These are phyloP conservation scores for Globisporangium yorkense DNA, from an alignment of 352 stramenopile species.

Conservation along the genomic window DNA sequence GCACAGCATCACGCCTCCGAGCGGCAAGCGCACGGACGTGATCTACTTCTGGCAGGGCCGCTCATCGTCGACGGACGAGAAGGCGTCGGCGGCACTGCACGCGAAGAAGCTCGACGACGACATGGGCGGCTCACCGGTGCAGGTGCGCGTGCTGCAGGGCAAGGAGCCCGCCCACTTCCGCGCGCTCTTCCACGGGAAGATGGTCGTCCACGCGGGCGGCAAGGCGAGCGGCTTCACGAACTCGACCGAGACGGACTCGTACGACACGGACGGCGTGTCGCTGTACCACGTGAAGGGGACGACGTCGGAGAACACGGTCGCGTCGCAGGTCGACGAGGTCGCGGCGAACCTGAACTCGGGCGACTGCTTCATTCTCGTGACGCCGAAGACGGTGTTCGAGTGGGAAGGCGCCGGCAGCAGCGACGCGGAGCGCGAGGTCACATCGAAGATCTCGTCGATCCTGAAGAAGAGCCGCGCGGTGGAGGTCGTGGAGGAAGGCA, in stretches of 20 bases:
- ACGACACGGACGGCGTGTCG: slow-evolving; percentile 81
- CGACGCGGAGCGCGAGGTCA: slow-evolving; percentile 52
- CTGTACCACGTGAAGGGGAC: slow-evolving; percentile 91
- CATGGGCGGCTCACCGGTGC: slow-evolving; percentile 76
- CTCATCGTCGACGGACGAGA: slow-evolving; percentile 83
- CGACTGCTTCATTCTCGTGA: slow-evolving; percentile 84
- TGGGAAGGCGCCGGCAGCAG: slow-evolving; percentile 74
- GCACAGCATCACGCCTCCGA: slow-evolving; percentile 60
- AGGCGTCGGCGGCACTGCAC: slow-evolving; percentile 62
- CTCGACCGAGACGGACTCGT: slow-evolving; percentile 71
- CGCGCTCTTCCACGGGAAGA: slow-evolving; percentile 85
- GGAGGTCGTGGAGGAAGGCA: slow-evolving; percentile 49
- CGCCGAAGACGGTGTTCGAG: slow-evolving; percentile 59
- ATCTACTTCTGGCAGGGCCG: slow-evolving; percentile 93
- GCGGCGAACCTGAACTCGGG: slow-evolving; percentile 85
- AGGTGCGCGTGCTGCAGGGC: slow-evolving; percentile 83
- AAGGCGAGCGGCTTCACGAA: slow-evolving; percentile 89
- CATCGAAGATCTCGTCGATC: slow-evolving; percentile 49
- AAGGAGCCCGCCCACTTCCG: slow-evolving; percentile 88
- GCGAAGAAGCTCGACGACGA: slow-evolving; percentile 78
- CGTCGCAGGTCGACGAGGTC: slow-evolving; percentile 71
- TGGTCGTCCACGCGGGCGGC: slow-evolving; percentile 88
- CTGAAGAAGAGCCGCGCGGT: slow-evolving; percentile 50
- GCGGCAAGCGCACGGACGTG: slow-evolving; percentile 67
- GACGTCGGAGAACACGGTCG: slow-evolving; percentile 80